Base-by-base conservation (phyloP, 305 asterid species). In the Rubia tinctorum region DNA sequence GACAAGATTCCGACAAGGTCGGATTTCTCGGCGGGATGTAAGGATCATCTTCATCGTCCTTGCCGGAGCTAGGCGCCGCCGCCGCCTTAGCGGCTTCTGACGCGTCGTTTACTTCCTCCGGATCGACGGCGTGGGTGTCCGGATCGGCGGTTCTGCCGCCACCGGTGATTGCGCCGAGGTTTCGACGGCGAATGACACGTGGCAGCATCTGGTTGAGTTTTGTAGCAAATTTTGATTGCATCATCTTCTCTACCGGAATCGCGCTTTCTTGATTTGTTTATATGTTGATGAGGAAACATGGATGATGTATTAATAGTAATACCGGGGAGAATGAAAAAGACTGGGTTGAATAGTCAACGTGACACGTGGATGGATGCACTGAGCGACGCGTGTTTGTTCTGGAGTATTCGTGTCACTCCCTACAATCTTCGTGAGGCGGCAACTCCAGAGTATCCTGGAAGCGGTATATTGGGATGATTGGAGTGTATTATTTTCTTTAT, bases 111-210 rank as follows among this genome's bases (percentile, higher is more conserved):
- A 12, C 44, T 0, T 74, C 97, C 51, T 86, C 90, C n/a, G 80
- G 91, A n/a, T 88, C 81, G 0, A 83, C 93, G 70, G 91, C 78
- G 64, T 90, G 97, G 43, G 63, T 68, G n/a, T 86, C 86, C 0
- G 93, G 96, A 71, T 89, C 96, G 5, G 89, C 94, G 0, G 93
- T 85, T 69, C 85, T 74, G 51, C 94, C 92, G 2, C 55, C 66
- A 0, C 74, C 74, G 8, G 74, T n/a, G 8, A 81, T 75, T 2
- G 83, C 71, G 8, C 71, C 55, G 14, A 66, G 55, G 2, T 10
- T 5, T 66, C 56, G 67, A n/a, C 87, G 30, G 73, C 74, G 75
- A 76, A 75, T 44, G 56, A 76, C 69, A 55, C 60, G 74, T 44
- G 76, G 73, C 51, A 65, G 20, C 27, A 55, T 66, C 64, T 37